phyloP scores from a whole-genome alignment of 768 basidiomycete genomes.

The Kwoniella dendrophila region DNA sequence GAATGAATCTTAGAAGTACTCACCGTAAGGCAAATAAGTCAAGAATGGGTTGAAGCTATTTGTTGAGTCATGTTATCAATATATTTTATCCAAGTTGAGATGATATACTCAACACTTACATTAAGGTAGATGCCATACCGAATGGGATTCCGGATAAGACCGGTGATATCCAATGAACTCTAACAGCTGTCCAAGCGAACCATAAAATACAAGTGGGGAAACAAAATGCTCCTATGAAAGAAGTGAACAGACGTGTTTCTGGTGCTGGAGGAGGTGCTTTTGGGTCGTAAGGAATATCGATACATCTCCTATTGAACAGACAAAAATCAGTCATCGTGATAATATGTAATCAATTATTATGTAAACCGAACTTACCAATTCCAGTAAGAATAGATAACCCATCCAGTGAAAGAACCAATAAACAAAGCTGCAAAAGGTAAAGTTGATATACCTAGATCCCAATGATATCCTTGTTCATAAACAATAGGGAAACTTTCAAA shows the following conservation, averaged over 20 bases:
- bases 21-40: conserved; percentile 37
- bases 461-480: conserved; percentile 42
- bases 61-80: too few species aligned
- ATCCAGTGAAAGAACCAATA: conserved; percentile 32
- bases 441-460: conserved; percentile 32
- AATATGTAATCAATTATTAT: not conserved
- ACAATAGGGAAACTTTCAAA: conserved; percentile 55
- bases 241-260: conserved; percentile 21
- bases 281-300: conserved; percentile 1
- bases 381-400: conserved; percentile 30
- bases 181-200: conserved; percentile 50
- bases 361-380: conserved; percentile 12
- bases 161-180: conserved; percentile 48
- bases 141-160: conserved; percentile 34
- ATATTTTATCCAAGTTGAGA: too few species aligned
- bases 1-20: conserved; percentile 19
- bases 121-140: conserved; percentile 35
- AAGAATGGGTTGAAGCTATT: conserved; percentile 42
- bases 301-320: not conserved
- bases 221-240: conserved; percentile 22
- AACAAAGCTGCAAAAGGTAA: conserved; percentile 48
- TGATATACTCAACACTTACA: conserved; percentile 5
- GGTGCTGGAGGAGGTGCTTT: conserved; percentile 1
- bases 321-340: not conserved
- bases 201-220: conserved; percentile 46